Evolutionary conservation across 352 stramenopile genomes (phyloP).

Genomic region (Phytophthora pluvialis): DNA sequence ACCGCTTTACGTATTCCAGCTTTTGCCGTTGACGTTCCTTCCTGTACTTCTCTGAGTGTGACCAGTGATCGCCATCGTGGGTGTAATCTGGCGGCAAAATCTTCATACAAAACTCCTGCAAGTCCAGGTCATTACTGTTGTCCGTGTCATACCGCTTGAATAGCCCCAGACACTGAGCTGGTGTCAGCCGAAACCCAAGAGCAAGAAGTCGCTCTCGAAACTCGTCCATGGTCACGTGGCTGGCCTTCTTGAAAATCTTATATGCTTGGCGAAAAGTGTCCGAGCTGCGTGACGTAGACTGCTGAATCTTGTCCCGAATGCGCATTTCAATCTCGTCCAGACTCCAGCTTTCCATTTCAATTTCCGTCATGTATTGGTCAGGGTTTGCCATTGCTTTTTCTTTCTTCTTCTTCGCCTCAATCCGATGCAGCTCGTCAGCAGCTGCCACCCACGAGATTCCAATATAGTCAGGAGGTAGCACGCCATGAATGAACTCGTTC

Average conservation of each 20-base stretch:
- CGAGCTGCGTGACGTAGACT: constrained; percentile 78
- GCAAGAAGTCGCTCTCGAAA: constrained; percentile 74
- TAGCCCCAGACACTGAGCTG: constrained; percentile 62
- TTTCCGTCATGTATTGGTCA: constrained; percentile 78
- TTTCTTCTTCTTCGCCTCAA: constrained; percentile 66
- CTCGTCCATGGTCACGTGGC: constrained; percentile 73
- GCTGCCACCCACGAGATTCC: constrained; percentile 78
- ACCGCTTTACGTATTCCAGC: constrained; percentile 69
- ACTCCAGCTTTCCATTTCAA: constrained; percentile 80
- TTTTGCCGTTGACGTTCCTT: constrained; percentile 53
- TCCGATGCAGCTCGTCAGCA: constrained; percentile 71
- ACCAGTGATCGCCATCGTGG: constrained; percentile 79
- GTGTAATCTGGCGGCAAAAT: constrained; percentile 86
- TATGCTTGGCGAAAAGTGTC: constrained; percentile 83
- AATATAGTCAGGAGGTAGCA: constrained; percentile 77
- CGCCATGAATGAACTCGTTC: constrained; percentile 82
- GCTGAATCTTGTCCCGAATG: constrained; percentile 85
- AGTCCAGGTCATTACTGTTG: constrained; percentile 78
- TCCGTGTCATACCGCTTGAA: constrained; percentile 82
- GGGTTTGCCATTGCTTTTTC: constrained; percentile 46
- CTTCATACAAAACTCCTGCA: constrained; percentile 83
- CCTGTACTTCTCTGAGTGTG: constrained; percentile 63
- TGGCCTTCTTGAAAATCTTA: constrained; percentile 85
- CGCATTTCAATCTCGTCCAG: constrained; percentile 79
- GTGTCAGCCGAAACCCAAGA: constrained; percentile 74